These are phyloP conservation scores for Fagus sylvatica DNA, from an alignment of 306 rosid genomes.

Conservation along the genomic window DNA sequence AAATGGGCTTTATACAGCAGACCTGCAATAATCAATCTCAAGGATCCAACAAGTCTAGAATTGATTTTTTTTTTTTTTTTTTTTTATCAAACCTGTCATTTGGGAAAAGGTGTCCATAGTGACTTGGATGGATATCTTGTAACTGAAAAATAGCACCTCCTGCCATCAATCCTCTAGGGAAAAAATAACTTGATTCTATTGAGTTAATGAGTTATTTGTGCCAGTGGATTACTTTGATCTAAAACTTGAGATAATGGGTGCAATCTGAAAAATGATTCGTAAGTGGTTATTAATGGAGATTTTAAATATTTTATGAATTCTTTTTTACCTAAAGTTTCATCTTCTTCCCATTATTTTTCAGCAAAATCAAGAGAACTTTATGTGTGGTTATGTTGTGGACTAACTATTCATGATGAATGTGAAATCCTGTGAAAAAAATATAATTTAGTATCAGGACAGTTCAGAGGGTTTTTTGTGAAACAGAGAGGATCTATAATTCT, in stretches of 20 bases:
- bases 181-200: not conserved
- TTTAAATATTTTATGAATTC: not conserved
- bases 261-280: not conserved
- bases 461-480: not conserved
- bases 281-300: not conserved
- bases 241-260: not conserved
- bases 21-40: not conserved
- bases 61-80: not conserved
- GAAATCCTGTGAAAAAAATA: too few species aligned
- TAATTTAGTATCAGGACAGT: not conserved
- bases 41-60: not conserved
- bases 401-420: too few species aligned
- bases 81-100: not conserved
- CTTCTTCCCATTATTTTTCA: not conserved
- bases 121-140: not conserved
- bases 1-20: not conserved
- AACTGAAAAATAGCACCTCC: not conserved
- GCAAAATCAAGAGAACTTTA: too few species aligned
- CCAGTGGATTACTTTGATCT: not conserved
- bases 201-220: not conserved
- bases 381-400: too few species aligned
- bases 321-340: not conserved
- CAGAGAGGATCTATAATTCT: not conserved
- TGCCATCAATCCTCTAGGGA: not conserved
- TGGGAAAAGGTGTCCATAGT: not conserved